phyloP scores from a whole-genome alignment of 2,329 filamentous ascomycete genomes.

The Aureobasidium musti region DNA sequence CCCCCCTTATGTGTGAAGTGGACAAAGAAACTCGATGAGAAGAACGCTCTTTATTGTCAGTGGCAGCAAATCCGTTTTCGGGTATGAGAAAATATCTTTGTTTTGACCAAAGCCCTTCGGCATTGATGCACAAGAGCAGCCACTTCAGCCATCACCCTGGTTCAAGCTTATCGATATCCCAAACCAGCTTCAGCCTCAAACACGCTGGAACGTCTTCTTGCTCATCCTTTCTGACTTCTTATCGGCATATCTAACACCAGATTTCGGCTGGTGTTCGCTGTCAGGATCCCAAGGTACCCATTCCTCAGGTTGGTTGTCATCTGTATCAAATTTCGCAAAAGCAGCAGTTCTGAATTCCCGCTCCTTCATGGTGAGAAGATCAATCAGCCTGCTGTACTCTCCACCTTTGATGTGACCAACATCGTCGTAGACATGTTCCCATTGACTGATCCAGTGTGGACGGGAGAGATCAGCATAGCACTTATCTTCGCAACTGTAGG shows the following conservation, averaged over 20 bases:
- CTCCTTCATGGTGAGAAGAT: not conserved
- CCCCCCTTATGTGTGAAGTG: not conserved
- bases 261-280: not conserved
- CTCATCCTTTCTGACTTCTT: not conserved
- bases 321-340: not conserved
- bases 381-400: not conserved
- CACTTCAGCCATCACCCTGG: not conserved
- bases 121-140: not conserved
- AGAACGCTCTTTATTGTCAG: not conserved
- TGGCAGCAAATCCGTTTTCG: not conserved
- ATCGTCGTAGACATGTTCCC: not conserved
- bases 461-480: constrained; percentile 6
- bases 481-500: not conserved
- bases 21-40: not conserved
- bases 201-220: not conserved
- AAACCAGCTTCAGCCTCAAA: not conserved
- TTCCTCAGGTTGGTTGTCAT: not conserved
- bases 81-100: not conserved
- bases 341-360: not conserved
- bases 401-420: not conserved
- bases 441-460: not conserved
- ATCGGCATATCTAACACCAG: not conserved
- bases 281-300: too few species aligned
- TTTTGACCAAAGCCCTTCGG: not conserved
- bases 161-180: too few species aligned